Conservation (phyloP, 345 rosid species). For the Salix exigua region DNA sequence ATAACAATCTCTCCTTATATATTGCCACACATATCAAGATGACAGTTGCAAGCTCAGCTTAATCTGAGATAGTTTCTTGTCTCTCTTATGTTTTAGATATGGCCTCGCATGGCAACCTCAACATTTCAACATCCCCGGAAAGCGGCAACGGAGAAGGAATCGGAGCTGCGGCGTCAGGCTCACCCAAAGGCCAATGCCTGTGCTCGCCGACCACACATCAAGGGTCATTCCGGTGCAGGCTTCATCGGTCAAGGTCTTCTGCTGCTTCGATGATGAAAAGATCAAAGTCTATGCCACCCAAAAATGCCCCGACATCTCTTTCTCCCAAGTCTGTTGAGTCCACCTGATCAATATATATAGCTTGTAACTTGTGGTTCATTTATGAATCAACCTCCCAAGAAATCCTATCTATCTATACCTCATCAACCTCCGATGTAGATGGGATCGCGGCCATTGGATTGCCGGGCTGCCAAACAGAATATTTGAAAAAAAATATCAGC, state of each 20-base stretch:
- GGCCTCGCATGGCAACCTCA: too few relatives aligned
- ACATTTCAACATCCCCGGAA: too few relatives aligned
- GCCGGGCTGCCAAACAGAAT: too few relatives aligned
- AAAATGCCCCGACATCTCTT: slow-evolving; percentile 18
- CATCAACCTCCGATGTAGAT: not conserved
- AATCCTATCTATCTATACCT: not conserved
- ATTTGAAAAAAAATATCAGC: too few relatives aligned
- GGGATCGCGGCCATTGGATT: too few relatives aligned
- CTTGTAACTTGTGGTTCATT: not conserved
- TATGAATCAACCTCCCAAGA: not conserved
- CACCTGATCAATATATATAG: not conserved
- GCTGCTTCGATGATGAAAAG: slow-evolving; percentile 39
- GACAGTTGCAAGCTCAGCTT: too few relatives aligned
- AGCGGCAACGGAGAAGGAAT: too few relatives aligned
- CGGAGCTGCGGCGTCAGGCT: not conserved
- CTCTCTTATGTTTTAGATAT: too few relatives aligned
- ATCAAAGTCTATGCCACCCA: slow-evolving; percentile 55
- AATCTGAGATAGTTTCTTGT: too few relatives aligned
- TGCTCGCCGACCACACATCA: slow-evolving; percentile 80
- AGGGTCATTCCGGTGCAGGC: slow-evolving; percentile 77
- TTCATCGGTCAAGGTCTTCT: slow-evolving; percentile 48
- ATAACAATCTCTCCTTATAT: too few relatives aligned
- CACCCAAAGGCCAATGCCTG: slow-evolving; percentile 38
- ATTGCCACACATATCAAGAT: too few relatives aligned
- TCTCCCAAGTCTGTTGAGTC: slow-evolving; percentile 18